Percentiles rank a stretch among this genome's conserved stretches.
These are phyloP conservation scores for Rhizoclosmatium globosum DNA, from an alignment of 192 early-diverging fungal genomes.

Conservation along the genomic window DNA sequence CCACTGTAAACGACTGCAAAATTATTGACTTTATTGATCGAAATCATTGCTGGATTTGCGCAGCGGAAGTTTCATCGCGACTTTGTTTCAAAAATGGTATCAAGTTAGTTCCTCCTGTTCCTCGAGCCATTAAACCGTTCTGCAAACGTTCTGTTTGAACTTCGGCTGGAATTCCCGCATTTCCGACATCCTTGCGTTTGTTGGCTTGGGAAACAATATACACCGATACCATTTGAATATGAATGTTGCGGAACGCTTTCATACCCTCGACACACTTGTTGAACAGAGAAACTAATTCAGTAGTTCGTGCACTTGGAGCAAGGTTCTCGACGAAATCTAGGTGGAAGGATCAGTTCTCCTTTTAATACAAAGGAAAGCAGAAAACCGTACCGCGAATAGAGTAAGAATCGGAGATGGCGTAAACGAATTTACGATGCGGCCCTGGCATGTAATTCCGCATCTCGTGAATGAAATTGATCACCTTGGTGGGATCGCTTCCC, in stretches of 20 bases:
- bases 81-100: conserved; percentile 95
- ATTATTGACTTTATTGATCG: neutral
- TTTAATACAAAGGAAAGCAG: neutral
- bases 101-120: conserved; percentile 66
- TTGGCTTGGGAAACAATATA: conserved; percentile 89
- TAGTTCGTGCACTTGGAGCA: conserved; percentile 30
- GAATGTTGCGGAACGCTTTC: conserved; percentile 87
- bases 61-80: conserved; percentile 79
- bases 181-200: conserved; percentile 72
- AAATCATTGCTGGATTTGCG: conserved; percentile 38
- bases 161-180: conserved; percentile 60
- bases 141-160: conserved; percentile 34
- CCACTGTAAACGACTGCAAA: too few relatives aligned
- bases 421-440: conserved; percentile 85
- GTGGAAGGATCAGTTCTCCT: neutral
- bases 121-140: conserved; percentile 46
- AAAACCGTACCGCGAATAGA: conserved; percentile 46
- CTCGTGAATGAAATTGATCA: conserved; percentile 81
- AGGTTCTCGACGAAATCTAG: conserved; percentile 33
- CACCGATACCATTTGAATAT: conserved; percentile 90
- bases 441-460: conserved; percentile 96
- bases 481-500: conserved; percentile 40
- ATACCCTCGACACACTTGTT: conserved; percentile 84
- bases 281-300: conserved; percentile 69
- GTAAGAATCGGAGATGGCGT: conserved; percentile 49